Evolutionary conservation across 2,329 filamentous ascomycete genomes (phyloP), one percentile per base, ranked within the genome.

Genomic region (Setomelanomma holmii): DNA sequence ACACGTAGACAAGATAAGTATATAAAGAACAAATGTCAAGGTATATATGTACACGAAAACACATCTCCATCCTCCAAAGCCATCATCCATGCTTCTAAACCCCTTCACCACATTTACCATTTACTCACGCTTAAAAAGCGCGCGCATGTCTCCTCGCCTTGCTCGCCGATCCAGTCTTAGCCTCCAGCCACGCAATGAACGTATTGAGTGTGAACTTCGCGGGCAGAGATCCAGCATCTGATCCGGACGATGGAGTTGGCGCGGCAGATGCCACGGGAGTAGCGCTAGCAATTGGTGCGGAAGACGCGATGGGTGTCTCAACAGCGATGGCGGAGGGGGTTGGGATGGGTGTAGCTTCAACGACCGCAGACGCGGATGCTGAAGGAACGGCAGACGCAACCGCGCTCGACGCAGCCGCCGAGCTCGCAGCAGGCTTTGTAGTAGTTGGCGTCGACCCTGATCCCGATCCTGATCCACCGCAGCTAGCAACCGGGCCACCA

Each of bases 401-500:
- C 20, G 54, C 49, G 33, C 56, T 64, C n/a, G n/a, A n/a, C n/a
- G n/a, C n/a, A n/a, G n/a, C n/a, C n/a, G n/a, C n/a, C n/a, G n/a
- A n/a, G n/a, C 6, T 6, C 24, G 24, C 24, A 27, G 12, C 24
- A 27, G 24, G 24, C 24, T 6, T 27, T 6, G 24, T n/a, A n/a
- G n/a, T n/a, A n/a, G n/a, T n/a, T n/a, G n/a, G n/a, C n/a, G n/a
- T n/a, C n/a, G n/a, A n/a, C n/a, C n/a, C n/a, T n/a, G n/a, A n/a
- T n/a, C n/a, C n/a, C n/a, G n/a, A n/a, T 24, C 56, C 61, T n/a
- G 61, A 54, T 27, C 60, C 67, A 36, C 55, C 64, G 53, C 68
- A 71, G 7, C 56, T 49, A 20, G 63, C 68, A 14, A 73, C 55
- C 2, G 58, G 46, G 7, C 69, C 69, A 49, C 69, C 69, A 12